Conservation (phyloP, 2,329 filamentous ascomycete species). For the Venturia pyrina region DNA sequence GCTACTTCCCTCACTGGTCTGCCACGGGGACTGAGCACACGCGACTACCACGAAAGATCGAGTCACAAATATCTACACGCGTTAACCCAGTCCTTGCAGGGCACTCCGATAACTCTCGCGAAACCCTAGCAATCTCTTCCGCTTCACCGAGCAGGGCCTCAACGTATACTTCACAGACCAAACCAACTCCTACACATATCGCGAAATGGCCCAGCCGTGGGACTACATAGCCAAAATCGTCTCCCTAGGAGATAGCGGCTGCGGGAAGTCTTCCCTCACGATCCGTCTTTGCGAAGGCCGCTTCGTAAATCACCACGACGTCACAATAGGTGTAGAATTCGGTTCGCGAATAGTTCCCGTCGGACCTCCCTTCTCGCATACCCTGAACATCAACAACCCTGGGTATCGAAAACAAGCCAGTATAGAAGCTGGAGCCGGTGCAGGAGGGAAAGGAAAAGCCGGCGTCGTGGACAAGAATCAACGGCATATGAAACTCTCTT, state of each 20-base stretch:
- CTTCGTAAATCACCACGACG: slow-evolving; percentile 89
- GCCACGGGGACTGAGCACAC: neutral
- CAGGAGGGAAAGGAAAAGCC: slow-evolving; percentile 12
- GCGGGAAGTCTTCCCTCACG: slow-evolving; percentile 85
- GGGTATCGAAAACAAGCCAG: slow-evolving; percentile 15
- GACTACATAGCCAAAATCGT: slow-evolving; percentile 99
- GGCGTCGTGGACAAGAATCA: slow-evolving; percentile 31
- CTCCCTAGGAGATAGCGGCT: slow-evolving; percentile 92
- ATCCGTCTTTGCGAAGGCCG: slow-evolving; percentile 94
- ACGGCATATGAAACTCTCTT: slow-evolving; percentile 82
- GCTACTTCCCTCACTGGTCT: neutral
- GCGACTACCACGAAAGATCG: neutral
- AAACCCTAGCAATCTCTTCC: neutral
- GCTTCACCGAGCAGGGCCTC: neutral
- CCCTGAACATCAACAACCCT: slow-evolving; percentile 45
- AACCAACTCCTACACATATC: neutral
- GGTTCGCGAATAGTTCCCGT: slow-evolving; percentile 88
- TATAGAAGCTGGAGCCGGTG: slow-evolving; percentile 10
- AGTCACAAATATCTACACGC: neutral
- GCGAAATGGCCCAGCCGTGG: slow-evolving; percentile 58
- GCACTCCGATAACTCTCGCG: neutral
- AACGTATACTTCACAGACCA: slow-evolving; percentile 8
- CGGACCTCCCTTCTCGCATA: slow-evolving; percentile 63
- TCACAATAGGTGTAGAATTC: slow-evolving; percentile 95
- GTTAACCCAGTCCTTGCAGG: no score